Conservation (phyloP, 2,329 filamentous ascomycete genomes). For the Xylaria sp. region DNA sequence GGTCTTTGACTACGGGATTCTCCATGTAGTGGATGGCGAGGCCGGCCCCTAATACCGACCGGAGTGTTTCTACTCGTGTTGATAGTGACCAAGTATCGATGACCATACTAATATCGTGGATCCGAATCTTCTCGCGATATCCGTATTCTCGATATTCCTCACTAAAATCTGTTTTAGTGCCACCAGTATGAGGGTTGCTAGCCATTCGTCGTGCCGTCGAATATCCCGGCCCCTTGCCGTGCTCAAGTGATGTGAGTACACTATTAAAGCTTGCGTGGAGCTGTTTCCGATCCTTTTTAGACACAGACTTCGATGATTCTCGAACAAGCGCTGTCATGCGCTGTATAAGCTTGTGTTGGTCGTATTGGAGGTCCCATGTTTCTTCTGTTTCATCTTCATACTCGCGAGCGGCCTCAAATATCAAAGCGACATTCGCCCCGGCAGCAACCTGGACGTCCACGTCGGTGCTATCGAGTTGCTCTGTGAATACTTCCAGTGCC, state of each 20-base stretch:
- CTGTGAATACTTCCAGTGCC: constrained; percentile 82
- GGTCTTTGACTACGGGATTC: constrained; percentile 54
- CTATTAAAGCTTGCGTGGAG: constrained; percentile 62
- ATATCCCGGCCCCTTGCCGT: constrained; percentile 65
- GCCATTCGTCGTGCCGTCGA: constrained; percentile 59
- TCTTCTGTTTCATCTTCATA: constrained; percentile 63
- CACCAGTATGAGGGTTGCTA: constrained; percentile 57
- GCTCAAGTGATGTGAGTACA: constrained; percentile 65
- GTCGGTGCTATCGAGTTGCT: constrained; percentile 83
- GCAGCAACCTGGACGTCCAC: constrained; percentile 79
- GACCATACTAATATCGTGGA: constrained; percentile 57
- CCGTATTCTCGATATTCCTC: constrained; percentile 62
- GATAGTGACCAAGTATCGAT: constrained; percentile 65
- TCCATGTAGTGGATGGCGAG: constrained; percentile 54
- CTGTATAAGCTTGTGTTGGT: constrained; percentile 61
- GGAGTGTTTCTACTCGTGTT: constrained; percentile 61
- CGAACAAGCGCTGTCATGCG: constrained; percentile 61
- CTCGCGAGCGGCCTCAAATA: constrained; percentile 76
- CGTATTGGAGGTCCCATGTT: constrained; percentile 60
- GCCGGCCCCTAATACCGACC: constrained; percentile 60
- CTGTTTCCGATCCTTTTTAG: constrained; percentile 61
- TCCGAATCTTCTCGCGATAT: constrained; percentile 63
- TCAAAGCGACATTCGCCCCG: constrained; percentile 81
- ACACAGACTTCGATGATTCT: constrained; percentile 61
- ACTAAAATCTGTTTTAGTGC: constrained; percentile 54